These are phyloP conservation scores for Tricholoma matsutake DNA, from an alignment of 768 basidiomycete genomes.

Conservation along the genomic window DNA sequence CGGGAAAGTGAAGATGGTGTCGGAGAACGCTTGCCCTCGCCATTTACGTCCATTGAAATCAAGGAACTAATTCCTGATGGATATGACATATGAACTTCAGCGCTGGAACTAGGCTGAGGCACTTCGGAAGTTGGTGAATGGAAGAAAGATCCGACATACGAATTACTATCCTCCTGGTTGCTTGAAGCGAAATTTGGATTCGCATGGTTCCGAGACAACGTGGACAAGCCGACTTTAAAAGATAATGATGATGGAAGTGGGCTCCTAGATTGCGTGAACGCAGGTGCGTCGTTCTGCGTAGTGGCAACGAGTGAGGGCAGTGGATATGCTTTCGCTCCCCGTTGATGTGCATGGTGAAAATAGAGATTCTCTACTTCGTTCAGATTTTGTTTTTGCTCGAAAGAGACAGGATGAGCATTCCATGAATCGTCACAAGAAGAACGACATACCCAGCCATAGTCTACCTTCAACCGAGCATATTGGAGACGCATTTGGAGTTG, in stretches of 20 bases:
- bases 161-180: not conserved
- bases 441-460: conserved; percentile 71
- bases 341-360: conserved; percentile 66
- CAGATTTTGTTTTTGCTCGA: conserved; percentile 70
- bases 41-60: conserved; percentile 12
- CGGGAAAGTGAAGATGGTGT: conserved; percentile 3
- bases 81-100: not conserved
- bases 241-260: conserved; percentile 28
- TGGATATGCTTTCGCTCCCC: conserved; percentile 32
- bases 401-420: not conserved
- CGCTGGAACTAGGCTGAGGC: not conserved
- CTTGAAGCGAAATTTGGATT: conserved; percentile 2
- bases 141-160: not conserved
- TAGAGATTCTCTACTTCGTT: conserved; percentile 84
- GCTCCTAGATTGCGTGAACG: conserved; percentile 4
- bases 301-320: conserved; percentile 22
- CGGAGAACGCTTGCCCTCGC: conserved; percentile 11
- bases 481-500: conserved; percentile 73
- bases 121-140: not conserved
- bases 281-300: conserved; percentile 19
- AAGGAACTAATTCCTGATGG: conserved; percentile 5
- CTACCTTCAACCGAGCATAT: conserved; percentile 76
- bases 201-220: conserved; percentile 8
- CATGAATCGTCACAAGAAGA: not conserved
- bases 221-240: conserved; percentile 19